Evolutionary conservation across 2,329 filamentous ascomycete genomes (phyloP).

Genomic region (Colletotrichum sp.): DNA sequence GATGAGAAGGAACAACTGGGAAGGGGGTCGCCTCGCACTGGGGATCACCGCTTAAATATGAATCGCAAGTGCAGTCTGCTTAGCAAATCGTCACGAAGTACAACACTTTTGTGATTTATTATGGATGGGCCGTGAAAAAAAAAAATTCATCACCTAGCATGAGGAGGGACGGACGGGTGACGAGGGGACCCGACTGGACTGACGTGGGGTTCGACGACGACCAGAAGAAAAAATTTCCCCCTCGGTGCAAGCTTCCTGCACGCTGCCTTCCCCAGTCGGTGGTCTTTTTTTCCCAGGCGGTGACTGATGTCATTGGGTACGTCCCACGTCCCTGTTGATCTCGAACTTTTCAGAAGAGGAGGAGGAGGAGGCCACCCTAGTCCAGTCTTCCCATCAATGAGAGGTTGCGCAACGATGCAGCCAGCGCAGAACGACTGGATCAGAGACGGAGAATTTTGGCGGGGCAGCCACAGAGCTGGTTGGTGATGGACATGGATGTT

Average conservation of each 20-base stretch:
- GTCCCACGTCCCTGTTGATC: conserved; percentile 16
- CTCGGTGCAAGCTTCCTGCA: neutral
- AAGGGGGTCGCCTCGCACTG: conserved; percentile 16
- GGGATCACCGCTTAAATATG: conserved; percentile 4
- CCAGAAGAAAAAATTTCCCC: neutral
- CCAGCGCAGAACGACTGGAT: neutral
- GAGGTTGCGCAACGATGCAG: neutral
- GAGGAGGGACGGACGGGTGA: neutral
- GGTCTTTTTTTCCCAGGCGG: neutral
- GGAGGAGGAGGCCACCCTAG: neutral
- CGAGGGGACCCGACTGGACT: neutral
- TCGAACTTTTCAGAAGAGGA: conserved; percentile 10
- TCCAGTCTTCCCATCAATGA: neutral
- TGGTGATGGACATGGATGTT: neutral
- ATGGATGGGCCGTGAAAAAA: neutral
- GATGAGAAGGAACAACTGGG: conserved; percentile 23
- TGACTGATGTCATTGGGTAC: conserved; percentile 19
- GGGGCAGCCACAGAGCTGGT: neutral
- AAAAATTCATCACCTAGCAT: neutral
- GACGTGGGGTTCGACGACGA: neutral
- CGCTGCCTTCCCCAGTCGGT: neutral
- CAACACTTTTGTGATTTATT: neutral
- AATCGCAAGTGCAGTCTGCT: neutral
- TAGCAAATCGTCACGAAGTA: conserved; percentile 3
- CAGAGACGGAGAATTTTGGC: conserved; percentile 1